Conservation (phyloP, 257 asterid species). For the Eucommia ulmoides region DNA sequence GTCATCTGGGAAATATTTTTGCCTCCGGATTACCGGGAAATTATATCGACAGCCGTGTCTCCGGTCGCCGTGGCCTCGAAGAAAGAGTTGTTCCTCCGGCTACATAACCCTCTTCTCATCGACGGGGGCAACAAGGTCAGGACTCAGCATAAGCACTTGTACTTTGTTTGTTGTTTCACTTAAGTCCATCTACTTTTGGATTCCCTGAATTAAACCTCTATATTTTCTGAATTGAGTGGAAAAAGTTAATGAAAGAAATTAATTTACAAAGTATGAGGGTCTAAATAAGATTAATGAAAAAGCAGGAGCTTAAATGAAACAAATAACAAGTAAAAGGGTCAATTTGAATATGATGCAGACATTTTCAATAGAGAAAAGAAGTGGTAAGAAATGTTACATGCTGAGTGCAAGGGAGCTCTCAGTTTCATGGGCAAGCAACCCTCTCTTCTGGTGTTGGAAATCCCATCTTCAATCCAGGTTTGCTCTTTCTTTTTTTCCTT, state of each 20-base stretch:
- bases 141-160: no score
- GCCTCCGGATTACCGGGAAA: slow-evolving; percentile 1
- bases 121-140: slow-evolving; percentile 7
- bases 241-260: no score
- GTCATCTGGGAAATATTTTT: slow-evolving; percentile 1
- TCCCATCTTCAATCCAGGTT: slow-evolving; percentile 30
- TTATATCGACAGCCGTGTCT: background rate
- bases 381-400: slow-evolving; percentile 46
- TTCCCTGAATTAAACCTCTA: no score
- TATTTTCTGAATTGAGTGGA: no score
- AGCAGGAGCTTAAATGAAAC: no score
- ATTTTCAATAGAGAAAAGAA: slow-evolving; percentile 37
- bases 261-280: no score
- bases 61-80: background rate
- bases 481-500: background rate
- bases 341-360: slow-evolving; percentile 37
- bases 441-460: slow-evolving; percentile 71
- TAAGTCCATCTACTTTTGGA: no score
- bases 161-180: no score
- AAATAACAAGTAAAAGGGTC: no score
- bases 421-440: slow-evolving; percentile 42
- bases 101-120: slow-evolving; percentile 5
- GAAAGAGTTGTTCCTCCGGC: slow-evolving; percentile 1
- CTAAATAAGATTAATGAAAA: no score
- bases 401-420: slow-evolving; percentile 62